A percentile compares a stretch with the other conserved stretches of the same genome.
These are phyloP conservation scores for Verticillium nubilum DNA, from an alignment of 2,329 filamentous ascomycete species.

Conservation along the genomic window DNA sequence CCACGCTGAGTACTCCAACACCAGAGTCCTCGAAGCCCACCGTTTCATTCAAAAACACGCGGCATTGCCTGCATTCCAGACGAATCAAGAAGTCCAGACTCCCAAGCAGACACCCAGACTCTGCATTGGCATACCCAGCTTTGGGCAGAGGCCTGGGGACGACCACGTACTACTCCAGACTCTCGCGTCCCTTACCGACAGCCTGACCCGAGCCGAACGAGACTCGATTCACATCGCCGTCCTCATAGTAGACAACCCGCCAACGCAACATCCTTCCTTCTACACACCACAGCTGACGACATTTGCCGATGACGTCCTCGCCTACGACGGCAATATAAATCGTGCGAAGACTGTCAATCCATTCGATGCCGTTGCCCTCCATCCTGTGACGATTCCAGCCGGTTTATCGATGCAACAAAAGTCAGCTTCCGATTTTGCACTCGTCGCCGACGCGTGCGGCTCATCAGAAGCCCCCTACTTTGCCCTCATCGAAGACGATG, in stretches of 20 bases:
- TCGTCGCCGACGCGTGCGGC: constrained; percentile 23
- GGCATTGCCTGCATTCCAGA: too few relatives aligned
- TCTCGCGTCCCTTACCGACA: constrained; percentile 25
- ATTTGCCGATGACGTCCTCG: constrained; percentile 26
- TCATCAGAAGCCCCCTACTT: constrained; percentile 23
- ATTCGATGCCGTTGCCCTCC: not conserved
- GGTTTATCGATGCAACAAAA: not conserved
- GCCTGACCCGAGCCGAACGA: constrained; percentile 23
- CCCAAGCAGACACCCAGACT: constrained; percentile 5
- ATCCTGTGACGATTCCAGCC: not conserved
- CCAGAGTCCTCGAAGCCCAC: too few relatives aligned
- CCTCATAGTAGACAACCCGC: constrained; percentile 25
- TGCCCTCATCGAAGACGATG: constrained; percentile 30
- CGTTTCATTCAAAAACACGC: too few relatives aligned
- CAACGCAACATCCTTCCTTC: constrained; percentile 23
- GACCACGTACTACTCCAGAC: constrained; percentile 16
- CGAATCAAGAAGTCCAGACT: too few relatives aligned
- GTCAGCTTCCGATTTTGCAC: not conserved
- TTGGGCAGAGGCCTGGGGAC: too few relatives aligned
- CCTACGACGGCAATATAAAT: constrained; percentile 16
- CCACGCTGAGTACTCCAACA: too few relatives aligned
- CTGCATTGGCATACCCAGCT: constrained; percentile 22
- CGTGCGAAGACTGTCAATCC: not conserved
- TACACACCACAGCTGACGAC: constrained; percentile 23
- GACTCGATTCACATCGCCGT: constrained; percentile 25